Percentiles rank a stretch among this genome's conserved stretches.
Conservation (phyloP, 345 rosid genomes). For the Kernera saxatilis region DNA sequence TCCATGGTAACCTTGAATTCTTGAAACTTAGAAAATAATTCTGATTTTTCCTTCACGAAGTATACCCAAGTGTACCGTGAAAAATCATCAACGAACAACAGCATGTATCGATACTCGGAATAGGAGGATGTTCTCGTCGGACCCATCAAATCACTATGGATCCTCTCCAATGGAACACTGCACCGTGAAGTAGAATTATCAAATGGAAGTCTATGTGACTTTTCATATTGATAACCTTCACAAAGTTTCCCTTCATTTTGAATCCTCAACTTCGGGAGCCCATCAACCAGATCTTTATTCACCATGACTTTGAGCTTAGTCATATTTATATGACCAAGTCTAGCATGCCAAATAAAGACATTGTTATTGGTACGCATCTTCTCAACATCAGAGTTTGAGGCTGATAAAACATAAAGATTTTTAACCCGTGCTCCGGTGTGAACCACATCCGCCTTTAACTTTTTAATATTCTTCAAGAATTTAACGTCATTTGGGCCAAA, state of each 20-base stretch:
- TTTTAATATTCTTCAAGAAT: slow-evolving; percentile 14
- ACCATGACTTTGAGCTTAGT: slow-evolving; percentile 6
- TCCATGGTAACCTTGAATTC: no score
- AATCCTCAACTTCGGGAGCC: neutral
- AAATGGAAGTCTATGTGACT: slow-evolving; percentile 13
- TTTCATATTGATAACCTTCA: slow-evolving; percentile 20
- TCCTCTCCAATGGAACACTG: neutral
- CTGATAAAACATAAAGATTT: slow-evolving; percentile 10
- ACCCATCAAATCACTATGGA: slow-evolving; percentile 4
- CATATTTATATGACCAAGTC: slow-evolving; percentile 19
- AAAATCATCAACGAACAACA: slow-evolving; percentile 2
- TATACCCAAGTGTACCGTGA: neutral
- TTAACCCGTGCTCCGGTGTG: slow-evolving; percentile 10
- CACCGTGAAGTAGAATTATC: neutral
- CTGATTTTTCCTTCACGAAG: no score
- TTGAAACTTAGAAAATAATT: no score
- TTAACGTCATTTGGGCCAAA: slow-evolving; percentile 5
- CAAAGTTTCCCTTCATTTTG: neutral
- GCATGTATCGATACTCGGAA: neutral
- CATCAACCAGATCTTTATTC: slow-evolving; percentile 7
- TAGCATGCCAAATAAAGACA: slow-evolving; percentile 1
- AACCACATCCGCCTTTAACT: slow-evolving; percentile 10
- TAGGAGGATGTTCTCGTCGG: neutral
- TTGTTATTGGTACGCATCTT: slow-evolving; percentile 12
- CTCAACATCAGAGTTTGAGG: slow-evolving; percentile 1